A percentile compares a stretch with the other conserved stretches of the same genome.
phyloP scores from a whole-genome alignment of 306 rosid species.

The Hylodesmum podocarpum region DNA sequence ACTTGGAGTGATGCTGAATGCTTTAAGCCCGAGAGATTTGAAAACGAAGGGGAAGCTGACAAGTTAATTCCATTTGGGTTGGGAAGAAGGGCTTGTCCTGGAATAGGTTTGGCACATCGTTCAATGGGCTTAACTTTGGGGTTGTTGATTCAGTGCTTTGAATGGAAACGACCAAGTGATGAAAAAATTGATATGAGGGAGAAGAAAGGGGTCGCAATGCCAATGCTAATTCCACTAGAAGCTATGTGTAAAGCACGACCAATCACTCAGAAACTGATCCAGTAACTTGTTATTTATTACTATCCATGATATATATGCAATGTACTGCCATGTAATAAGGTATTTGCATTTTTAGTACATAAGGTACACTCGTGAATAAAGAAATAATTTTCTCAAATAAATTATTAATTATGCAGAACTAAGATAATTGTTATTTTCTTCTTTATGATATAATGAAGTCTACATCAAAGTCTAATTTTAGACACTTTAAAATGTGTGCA shows the following conservation, averaged over 20 bases:
- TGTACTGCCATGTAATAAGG: too few species aligned
- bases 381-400: too few species aligned
- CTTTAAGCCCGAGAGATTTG: conserved; percentile 38
- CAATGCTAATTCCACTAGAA: neutral
- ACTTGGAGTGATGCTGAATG: conserved; percentile 40
- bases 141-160: conserved; percentile 24
- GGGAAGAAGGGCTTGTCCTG: conserved; percentile 24
- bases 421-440: too few species aligned
- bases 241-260: neutral
- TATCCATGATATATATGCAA: too few species aligned
- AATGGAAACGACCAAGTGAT: neutral
- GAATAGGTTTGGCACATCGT: conserved; percentile 7
- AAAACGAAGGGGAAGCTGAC: conserved; percentile 2
- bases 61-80: conserved; percentile 20
- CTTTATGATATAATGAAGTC: too few species aligned
- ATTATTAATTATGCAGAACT: too few species aligned
- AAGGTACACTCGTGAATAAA: too few species aligned
- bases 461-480: too few species aligned
- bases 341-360: too few species aligned
- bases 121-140: conserved; percentile 15
- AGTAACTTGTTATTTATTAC: neutral
- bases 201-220: conserved; percentile 12
- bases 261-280: neutral
- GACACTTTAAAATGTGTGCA: too few species aligned
- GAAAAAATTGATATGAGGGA: conserved; percentile 42